These are phyloP conservation scores for Mayamaea pseudoterrestris DNA, from an alignment of 108 stramenopile genomes.

Conservation along the genomic window DNA sequence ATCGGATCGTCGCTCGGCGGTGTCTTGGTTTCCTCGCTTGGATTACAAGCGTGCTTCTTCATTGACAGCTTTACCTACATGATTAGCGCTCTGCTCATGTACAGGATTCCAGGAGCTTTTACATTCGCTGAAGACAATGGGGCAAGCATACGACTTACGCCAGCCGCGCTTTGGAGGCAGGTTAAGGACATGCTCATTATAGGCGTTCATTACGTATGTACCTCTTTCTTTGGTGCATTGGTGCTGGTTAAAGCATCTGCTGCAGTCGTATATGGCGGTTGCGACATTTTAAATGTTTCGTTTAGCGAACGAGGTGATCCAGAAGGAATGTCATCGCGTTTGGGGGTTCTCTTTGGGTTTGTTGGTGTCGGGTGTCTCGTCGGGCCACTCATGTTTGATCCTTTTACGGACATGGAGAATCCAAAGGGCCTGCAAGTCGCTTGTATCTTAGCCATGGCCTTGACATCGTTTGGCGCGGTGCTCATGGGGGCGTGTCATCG, in stretches of 20 bases:
- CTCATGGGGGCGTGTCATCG: too few relatives aligned
- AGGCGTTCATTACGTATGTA: slow-evolving; percentile 28
- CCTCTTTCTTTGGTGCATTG: slow-evolving; percentile 34
- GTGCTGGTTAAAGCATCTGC: slow-evolving; percentile 39
- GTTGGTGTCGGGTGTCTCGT: slow-evolving; percentile 56
- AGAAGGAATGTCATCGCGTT: slow-evolving; percentile 10
- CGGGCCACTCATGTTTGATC: slow-evolving; percentile 37
- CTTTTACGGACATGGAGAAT: slow-evolving; percentile 27
- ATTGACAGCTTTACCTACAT: slow-evolving; percentile 36
- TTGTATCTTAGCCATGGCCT: slow-evolving; percentile 30
- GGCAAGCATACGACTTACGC: too few relatives aligned
- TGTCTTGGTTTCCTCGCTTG: slow-evolving; percentile 23
- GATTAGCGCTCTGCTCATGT: slow-evolving; percentile 33
- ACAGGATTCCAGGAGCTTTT: slow-evolving; percentile 15
- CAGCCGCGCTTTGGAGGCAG: slow-evolving; percentile 4
- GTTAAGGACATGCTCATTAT: slow-evolving; percentile 26
- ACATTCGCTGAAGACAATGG: slow-evolving; percentile 1
- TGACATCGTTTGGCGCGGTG: slow-evolving; percentile 24
- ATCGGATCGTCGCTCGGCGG: slow-evolving; percentile 48
- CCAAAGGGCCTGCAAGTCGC: slow-evolving; percentile 31
- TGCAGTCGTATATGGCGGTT: slow-evolving; percentile 31
- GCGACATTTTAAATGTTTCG: slow-evolving; percentile 52
- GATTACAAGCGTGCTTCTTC: slow-evolving; percentile 34
- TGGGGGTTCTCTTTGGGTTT: slow-evolving; percentile 46
- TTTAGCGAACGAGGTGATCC: slow-evolving; percentile 28